Conservation (phyloP, 805 yeast genomes). For the Danielozyma ontarioensis region DNA sequence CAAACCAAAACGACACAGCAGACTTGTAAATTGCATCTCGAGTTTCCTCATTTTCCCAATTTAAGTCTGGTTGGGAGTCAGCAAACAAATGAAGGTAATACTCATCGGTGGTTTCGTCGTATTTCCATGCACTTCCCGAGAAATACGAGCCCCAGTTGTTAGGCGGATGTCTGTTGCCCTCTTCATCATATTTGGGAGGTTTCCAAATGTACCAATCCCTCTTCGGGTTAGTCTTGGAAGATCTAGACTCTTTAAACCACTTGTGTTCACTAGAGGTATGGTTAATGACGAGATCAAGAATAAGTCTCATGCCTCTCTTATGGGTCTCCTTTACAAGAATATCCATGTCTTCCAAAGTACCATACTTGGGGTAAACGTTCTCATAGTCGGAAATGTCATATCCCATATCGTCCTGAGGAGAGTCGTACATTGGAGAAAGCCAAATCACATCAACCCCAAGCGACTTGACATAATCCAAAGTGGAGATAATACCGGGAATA, state of each 20-base stretch:
- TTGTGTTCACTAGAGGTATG: conserved; percentile 52
- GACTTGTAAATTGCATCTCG: conserved; percentile 38
- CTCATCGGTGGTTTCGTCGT: conserved; percentile 49
- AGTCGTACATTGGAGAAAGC: conserved; percentile 55
- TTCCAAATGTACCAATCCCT: conserved; percentile 62
- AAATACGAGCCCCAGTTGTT: conserved; percentile 53
- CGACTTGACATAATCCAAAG: conserved; percentile 45
- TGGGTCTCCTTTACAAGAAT: conserved; percentile 43
- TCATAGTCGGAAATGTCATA: conserved; percentile 55
- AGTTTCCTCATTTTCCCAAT: conserved; percentile 50
- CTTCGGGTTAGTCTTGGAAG: conserved; percentile 47
- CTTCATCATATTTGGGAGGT: conserved; percentile 39
- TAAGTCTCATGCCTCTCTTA: conserved; percentile 45
- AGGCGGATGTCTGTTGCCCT: conserved; percentile 51
- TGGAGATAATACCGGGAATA: conserved; percentile 47
- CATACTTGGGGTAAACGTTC: conserved; percentile 47
- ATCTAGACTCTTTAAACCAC: conserved; percentile 55
- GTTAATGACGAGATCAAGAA: conserved; percentile 54
- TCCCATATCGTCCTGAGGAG: conserved; percentile 62
- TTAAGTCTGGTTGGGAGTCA: conserved; percentile 52
- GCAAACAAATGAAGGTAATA: conserved; percentile 54
- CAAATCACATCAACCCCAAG: conserved; percentile 50
- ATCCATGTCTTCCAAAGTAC: conserved; percentile 50
- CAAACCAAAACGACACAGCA: conserved; percentile 50
- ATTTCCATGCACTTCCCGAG: conserved; percentile 54